phyloP scores from a whole-genome alignment of 257 asterid genomes.

The Gentiana dahurica region DNA sequence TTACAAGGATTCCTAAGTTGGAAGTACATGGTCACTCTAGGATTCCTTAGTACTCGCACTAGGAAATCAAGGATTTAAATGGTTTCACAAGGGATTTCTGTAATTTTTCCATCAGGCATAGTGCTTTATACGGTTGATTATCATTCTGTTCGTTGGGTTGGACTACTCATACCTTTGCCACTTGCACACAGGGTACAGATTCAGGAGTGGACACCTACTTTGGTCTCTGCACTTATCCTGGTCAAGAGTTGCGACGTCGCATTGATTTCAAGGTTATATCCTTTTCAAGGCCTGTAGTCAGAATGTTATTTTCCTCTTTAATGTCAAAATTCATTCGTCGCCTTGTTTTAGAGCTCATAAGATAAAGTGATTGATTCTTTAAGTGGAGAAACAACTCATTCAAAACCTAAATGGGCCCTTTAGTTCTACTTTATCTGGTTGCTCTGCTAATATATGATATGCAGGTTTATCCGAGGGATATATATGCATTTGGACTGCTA shows the following conservation, averaged over 20 bases:
- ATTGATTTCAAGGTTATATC: conserved; percentile 71
- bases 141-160: conserved; percentile 3
- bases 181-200: conserved; percentile 54
- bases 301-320: neutral
- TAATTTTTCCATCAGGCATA: neutral
- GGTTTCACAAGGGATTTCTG: neutral
- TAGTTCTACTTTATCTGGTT: neutral
- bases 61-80: too few species aligned
- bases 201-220: conserved; percentile 90
- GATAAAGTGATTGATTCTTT: too few species aligned
- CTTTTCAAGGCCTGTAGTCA: neutral
- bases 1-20: neutral
- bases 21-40: too few species aligned
- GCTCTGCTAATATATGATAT: conserved; percentile 6
- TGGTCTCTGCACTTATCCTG: conserved; percentile 90
- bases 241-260: conserved; percentile 77
- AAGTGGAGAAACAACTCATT: too few species aligned
- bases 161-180: conserved; percentile 2
- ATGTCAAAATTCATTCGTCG: neutral
- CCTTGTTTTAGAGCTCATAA: too few species aligned
- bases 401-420: too few species aligned
- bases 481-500: conserved; percentile 85
- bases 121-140: conserved; percentile 4
- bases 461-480: conserved; percentile 90
- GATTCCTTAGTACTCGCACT: too few species aligned